A percentile compares a stretch with the other conserved stretches of the same genome.
These are phyloP conservation scores for Aspergillus puulaauensis DNA, from an alignment of 2,329 filamentous ascomycete genomes.

Conservation along the genomic window DNA sequence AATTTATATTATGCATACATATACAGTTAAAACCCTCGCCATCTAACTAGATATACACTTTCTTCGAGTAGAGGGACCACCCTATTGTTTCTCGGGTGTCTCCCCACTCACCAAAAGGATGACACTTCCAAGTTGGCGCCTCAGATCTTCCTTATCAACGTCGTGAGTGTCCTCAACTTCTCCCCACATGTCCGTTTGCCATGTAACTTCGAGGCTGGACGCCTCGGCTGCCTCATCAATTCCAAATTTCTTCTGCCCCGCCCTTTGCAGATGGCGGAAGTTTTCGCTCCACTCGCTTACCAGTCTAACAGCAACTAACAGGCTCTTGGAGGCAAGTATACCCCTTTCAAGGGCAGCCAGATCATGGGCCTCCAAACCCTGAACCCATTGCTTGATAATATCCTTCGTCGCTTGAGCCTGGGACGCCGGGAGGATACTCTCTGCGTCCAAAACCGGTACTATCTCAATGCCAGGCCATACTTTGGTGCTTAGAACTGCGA, in stretches of 20 bases:
- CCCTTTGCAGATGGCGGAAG: slow-evolving; percentile 53
- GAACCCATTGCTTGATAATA: slow-evolving; percentile 75
- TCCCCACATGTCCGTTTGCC: slow-evolving; percentile 90
- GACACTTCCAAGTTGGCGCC: slow-evolving; percentile 83
- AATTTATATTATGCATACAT: neutral
- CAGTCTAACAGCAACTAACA: slow-evolving; percentile 74
- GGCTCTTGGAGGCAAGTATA: slow-evolving; percentile 80
- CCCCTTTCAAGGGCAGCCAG: slow-evolving; percentile 83
- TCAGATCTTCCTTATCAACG: slow-evolving; percentile 86
- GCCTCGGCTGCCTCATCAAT: slow-evolving; percentile 79
- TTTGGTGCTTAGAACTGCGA: slow-evolving; percentile 66
- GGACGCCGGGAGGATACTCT: slow-evolving; percentile 71
- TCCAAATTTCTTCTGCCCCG: slow-evolving; percentile 58
- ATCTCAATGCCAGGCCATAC: slow-evolving; percentile 86
- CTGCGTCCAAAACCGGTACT: slow-evolving; percentile 73
- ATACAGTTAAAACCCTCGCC: neutral
- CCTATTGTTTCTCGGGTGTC: slow-evolving; percentile 20
- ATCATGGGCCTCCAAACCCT: slow-evolving; percentile 71
- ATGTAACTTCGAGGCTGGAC: slow-evolving; percentile 79
- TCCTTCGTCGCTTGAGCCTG: slow-evolving; percentile 75
- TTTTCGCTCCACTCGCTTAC: slow-evolving; percentile 86
- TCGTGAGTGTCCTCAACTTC: slow-evolving; percentile 98
- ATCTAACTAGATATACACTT: neutral
- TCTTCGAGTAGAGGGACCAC: neutral
- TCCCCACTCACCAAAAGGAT: slow-evolving; percentile 73